These are phyloP conservation scores for Aspergillus ochraceus DNA, from an alignment of 2,329 filamentous ascomycete species.

Conservation along the genomic window DNA sequence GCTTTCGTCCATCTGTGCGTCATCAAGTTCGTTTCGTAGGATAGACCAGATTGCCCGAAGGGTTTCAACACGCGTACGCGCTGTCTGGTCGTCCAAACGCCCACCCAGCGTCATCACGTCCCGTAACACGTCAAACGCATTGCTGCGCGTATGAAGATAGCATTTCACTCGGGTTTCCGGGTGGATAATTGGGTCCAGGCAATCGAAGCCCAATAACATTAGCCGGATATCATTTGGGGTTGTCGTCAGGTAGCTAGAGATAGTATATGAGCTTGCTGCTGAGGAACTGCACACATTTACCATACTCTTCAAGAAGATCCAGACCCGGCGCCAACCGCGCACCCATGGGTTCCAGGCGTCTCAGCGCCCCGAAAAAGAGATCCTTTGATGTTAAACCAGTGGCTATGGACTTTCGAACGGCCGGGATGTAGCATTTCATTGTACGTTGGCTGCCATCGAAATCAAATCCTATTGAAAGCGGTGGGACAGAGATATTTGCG, in stretches of 20 bases:
- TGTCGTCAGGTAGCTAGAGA: slow-evolving; percentile 1
- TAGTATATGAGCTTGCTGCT: background rate
- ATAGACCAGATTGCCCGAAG: background rate
- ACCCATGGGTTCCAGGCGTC: background rate
- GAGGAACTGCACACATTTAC: background rate
- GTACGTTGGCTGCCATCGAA: background rate
- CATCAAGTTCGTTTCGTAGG: slow-evolving; percentile 1
- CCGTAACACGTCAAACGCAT: slow-evolving; percentile 3
- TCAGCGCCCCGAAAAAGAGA: background rate
- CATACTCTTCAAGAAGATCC: slow-evolving; percentile 1
- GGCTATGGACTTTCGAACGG: background rate
- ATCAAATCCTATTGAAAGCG: slow-evolving; percentile 1
- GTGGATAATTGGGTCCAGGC: background rate
- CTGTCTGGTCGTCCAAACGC: slow-evolving; percentile 1
- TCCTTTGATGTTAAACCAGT: background rate
- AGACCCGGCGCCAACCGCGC: background rate
- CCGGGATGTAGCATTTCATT: slow-evolving; percentile 1
- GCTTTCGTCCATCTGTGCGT: background rate
- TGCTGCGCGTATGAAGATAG: slow-evolving; percentile 6
- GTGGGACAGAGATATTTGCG: background rate
- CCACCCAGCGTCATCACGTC: slow-evolving; percentile 8
- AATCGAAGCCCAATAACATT: slow-evolving; percentile 4
- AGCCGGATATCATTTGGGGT: background rate
- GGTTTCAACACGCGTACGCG: background rate
- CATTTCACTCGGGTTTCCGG: slow-evolving; percentile 4